Evolutionary conservation across 768 basidiomycete species (phyloP).

Genomic region (Mycena leptocephala): DNA sequence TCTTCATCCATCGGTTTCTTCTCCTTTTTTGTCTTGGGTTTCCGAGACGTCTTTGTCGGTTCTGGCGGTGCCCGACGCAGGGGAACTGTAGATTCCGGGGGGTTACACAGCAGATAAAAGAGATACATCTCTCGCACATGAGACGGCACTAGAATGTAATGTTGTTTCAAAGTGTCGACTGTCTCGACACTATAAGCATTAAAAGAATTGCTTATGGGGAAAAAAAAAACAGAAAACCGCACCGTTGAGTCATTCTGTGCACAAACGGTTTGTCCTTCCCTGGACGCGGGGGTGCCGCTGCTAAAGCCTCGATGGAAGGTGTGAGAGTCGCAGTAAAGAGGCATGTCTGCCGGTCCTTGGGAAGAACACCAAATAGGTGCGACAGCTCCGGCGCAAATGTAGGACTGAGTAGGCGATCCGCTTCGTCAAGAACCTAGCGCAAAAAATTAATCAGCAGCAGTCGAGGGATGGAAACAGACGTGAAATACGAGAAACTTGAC

Average conservation of each 20-base stretch:
- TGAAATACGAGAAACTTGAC: slow-evolving; percentile 76
- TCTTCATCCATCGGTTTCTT: slow-evolving; percentile 60
- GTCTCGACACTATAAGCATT: slow-evolving; percentile 81
- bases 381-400: slow-evolving; percentile 92
- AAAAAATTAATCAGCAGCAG: not conserved
- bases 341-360: slow-evolving; percentile 93
- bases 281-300: slow-evolving; percentile 77
- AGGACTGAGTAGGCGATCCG: slow-evolving; percentile 91
- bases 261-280: slow-evolving; percentile 93
- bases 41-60: slow-evolving; percentile 54
- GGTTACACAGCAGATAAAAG: slow-evolving; percentile 90
- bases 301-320: slow-evolving; percentile 85
- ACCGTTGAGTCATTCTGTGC: slow-evolving; percentile 85
- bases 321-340: slow-evolving; percentile 98
- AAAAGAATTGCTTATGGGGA: slow-evolving; percentile 11
- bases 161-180: slow-evolving; percentile 89
- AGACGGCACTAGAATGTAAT: slow-evolving; percentile 93
- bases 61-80: slow-evolving; percentile 78
- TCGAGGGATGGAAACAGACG: not conserved
- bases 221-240: slow-evolving; percentile 47
- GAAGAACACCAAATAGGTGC: slow-evolving; percentile 83
- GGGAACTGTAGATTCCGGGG: slow-evolving; percentile 83
- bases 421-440: slow-evolving; percentile 92
- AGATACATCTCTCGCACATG: slow-evolving; percentile 96
- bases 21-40: slow-evolving; percentile 52